Evolutionary conservation across 108 stramenopile genomes (phyloP), one percentile per base, ranked within the genome.

Genomic region (Nannochloropsis gaditana): DNA sequence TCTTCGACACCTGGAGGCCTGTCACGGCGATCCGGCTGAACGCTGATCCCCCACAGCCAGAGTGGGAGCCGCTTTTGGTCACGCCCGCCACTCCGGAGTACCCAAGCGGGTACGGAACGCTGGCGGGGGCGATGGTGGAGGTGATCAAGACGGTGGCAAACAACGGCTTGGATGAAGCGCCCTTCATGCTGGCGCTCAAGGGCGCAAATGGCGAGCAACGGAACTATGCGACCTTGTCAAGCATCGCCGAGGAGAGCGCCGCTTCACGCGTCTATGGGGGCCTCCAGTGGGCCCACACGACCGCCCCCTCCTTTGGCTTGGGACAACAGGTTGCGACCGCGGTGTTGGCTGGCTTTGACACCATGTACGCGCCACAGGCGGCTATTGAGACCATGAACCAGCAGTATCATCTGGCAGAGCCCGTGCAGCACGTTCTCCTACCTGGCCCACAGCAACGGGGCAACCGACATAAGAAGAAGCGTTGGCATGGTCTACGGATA

Each of bases 21-120:
- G n/a, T 73, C 59, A 73, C 59, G 3, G 59, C 59, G 19, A 73
- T 73, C n/a, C 59, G 59, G 19, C 15, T 2, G 4, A n/a, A n/a
- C 2, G n/a, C 15, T 73, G 59, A 73, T 4, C 19, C 19, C 4
- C 59, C 15, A 6, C 19, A 6, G 19, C 15, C n/a, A 2, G 59
- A 73, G 59, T 73, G 59, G 59, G 59, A 73, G n/a, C 59, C 59
- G 15, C n/a, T 73, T 3, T 2, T 4, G 59, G 59, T 73, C 59
- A 73, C 59, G 59, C 59, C 59, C 59, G 59, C 59, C 3, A 73
- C 59, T n/a, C 59, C 59, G 3, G 59, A 73, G 59, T 73, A 73
- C 59, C 59, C 59, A 8, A 73, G n/a, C 59, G 59, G 59, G 19
- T n/a, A 73, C 0, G 59, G 19, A 15, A 73, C 19, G 19, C n/a